Conservation (phyloP, 2,329 filamentous ascomycete species). For the Xylariaceae sp. region DNA sequence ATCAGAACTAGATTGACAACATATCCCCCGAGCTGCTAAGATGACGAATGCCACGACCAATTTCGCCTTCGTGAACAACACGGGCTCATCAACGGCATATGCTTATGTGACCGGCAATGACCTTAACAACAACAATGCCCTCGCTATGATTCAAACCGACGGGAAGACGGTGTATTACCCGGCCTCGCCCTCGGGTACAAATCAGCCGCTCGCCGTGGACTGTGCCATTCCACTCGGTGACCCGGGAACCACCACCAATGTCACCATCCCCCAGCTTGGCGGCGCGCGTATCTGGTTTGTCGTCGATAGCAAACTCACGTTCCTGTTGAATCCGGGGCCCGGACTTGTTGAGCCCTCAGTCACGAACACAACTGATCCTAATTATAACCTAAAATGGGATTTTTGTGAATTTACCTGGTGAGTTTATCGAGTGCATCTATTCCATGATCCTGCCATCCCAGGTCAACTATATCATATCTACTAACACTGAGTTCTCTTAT, state of each 20-base stretch:
- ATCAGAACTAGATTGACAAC: background rate
- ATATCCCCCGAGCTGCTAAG: conserved; percentile 1
- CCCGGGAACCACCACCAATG: conserved; percentile 53
- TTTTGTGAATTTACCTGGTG: conserved; percentile 52
- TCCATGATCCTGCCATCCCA: no score
- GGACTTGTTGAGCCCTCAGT: conserved; percentile 72
- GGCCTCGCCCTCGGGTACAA: conserved; percentile 48
- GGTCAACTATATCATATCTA: no score
- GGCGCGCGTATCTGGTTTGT: conserved; percentile 72
- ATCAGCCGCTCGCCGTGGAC: conserved; percentile 51
- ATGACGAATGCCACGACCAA: conserved; percentile 47
- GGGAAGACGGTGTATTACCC: conserved; percentile 65
- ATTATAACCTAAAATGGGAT: conserved; percentile 59
- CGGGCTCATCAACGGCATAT: conserved; percentile 55
- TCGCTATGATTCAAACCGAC: conserved; percentile 62
- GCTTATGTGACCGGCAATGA: conserved; percentile 69
- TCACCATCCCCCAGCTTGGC: conserved; percentile 66
- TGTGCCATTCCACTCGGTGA: conserved; percentile 61
- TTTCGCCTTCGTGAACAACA: conserved; percentile 63
- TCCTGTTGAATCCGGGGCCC: conserved; percentile 67
- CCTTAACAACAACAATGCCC: conserved; percentile 53
- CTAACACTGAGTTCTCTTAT: background rate
- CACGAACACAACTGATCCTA: conserved; percentile 60
- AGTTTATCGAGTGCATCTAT: background rate
- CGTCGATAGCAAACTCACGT: conserved; percentile 56